Percentiles rank a stretch among this genome's conserved stretches.
Conservation (phyloP, 345 rosid species). For the Streptanthus diversifolius region DNA sequence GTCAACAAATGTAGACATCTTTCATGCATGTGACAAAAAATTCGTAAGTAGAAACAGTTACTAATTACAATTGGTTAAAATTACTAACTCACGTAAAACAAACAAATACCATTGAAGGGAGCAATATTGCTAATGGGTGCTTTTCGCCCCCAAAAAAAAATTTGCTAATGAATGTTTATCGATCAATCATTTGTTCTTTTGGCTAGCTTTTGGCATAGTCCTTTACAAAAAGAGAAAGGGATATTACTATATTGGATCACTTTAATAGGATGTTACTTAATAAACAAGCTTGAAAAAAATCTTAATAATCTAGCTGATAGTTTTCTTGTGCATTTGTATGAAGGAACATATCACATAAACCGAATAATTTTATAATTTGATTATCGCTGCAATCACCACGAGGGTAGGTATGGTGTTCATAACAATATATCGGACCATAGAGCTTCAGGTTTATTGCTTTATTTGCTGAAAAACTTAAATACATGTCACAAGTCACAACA, state of each 20-base stretch:
- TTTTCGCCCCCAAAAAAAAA: too few species aligned
- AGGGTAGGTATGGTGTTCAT: too few species aligned
- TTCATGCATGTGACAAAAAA: not conserved
- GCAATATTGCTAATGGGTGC: not conserved
- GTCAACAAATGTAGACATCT: not conserved
- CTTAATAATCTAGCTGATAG: too few species aligned
- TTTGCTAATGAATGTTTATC: not conserved
- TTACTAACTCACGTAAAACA: not conserved
- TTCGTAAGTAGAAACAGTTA: not conserved
- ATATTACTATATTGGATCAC: too few species aligned
- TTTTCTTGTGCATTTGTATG: too few species aligned
- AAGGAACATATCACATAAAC: too few species aligned
- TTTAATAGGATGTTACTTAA: too few species aligned
- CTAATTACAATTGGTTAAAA: not conserved
- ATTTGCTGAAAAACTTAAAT: not conserved
- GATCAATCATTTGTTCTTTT: not conserved
- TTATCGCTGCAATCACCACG: too few species aligned
- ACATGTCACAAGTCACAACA: constrained; percentile 11
- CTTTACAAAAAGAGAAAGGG: too few species aligned
- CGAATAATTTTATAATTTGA: too few species aligned
- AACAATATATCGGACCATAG: not conserved
- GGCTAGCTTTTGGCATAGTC: too few species aligned
- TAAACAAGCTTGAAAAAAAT: too few species aligned
- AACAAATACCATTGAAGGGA: not conserved
- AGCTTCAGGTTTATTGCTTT: not conserved